phyloP scores from a whole-genome alignment of 1,284 basidiomycete species.

The Puccinia horiana region DNA sequence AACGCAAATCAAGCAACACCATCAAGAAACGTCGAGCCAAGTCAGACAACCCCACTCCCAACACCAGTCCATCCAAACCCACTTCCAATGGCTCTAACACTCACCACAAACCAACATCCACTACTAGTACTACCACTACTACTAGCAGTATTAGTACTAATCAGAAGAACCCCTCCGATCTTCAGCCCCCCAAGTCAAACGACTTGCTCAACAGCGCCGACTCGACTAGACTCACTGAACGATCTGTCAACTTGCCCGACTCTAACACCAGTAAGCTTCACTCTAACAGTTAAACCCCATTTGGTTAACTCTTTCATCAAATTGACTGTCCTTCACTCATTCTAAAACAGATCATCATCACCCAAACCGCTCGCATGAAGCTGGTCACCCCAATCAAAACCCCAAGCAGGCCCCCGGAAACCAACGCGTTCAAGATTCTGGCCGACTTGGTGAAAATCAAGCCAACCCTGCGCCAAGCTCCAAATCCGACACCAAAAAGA shows the following conservation, averaged over 20 bases:
- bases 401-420: neutral
- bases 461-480: neutral
- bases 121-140: neutral
- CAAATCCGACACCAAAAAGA: neutral
- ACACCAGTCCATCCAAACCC: neutral
- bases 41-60: neutral
- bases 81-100: neutral
- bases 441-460: neutral
- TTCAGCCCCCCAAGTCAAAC: neutral
- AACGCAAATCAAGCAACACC: neutral
- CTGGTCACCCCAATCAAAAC: neutral
- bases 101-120: neutral
- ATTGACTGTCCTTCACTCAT: neutral
- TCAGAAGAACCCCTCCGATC: neutral
- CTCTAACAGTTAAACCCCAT: neutral
- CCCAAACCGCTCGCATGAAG: neutral
- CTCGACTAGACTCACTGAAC: neutral
- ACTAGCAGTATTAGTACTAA: neutral
- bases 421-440: neutral
- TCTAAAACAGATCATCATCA: neutral
- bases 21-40: neutral
- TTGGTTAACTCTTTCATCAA: neutral
- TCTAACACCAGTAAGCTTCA: neutral
- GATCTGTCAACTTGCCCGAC: slow-evolving; percentile 25
- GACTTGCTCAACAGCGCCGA: neutral